Conservation (phyloP, 148 eudicot species). For the Chenopodium suecicum region DNA sequence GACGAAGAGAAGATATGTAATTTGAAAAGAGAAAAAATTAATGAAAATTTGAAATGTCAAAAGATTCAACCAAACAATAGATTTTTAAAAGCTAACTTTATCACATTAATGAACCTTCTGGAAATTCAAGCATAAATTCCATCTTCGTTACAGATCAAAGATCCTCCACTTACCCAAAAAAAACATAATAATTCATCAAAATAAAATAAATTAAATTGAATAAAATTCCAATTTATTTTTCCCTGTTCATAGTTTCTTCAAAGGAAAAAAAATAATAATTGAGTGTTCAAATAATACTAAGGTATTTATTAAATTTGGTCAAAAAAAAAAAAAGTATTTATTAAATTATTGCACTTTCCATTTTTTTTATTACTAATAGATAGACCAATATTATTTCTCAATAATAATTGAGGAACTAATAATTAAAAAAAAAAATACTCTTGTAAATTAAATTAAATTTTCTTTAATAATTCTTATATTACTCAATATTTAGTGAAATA, state of each 20-base stretch:
- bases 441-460: no score
- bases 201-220: not conserved
- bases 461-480: not conserved
- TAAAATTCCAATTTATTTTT: not conserved
- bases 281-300: not conserved
- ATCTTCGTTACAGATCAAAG: not conserved
- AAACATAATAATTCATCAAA: not conserved
- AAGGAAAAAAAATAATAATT: not conserved
- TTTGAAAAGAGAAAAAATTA: not conserved
- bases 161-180: slow-evolving; percentile 8
- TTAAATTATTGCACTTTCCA: not conserved
- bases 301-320: no score
- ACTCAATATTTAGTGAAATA: not conserved
- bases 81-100: not conserved
- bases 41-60: slow-evolving; percentile 20
- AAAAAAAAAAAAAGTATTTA: no score
- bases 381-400: not conserved
- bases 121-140: slow-evolving; percentile 18
- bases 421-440: not conserved
- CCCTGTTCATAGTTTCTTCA: not conserved
- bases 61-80: slow-evolving; percentile 18
- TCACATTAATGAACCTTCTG: slow-evolving; percentile 19
- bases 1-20: slow-evolving; percentile 17
- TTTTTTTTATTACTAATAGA: not conserved
- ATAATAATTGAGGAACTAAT: not conserved